phyloP scores from a whole-genome alignment of 192 early-diverging fungal species.

The Coemansia reversa region DNA sequence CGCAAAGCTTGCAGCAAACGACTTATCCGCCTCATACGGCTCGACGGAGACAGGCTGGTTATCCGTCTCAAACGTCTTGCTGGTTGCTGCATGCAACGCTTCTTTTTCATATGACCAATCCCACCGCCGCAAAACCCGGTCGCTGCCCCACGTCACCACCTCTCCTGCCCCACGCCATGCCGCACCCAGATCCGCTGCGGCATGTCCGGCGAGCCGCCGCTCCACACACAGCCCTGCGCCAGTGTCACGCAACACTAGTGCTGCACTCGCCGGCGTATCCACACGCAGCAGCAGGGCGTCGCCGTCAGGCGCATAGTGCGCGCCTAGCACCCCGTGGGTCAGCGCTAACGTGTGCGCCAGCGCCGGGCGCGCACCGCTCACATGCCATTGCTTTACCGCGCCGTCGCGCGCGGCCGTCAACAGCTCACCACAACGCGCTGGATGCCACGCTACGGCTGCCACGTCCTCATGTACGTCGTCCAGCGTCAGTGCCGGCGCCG shows the following conservation, averaged over 20 bases:
- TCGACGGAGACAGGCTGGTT: neutral
- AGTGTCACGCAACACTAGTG: constrained; percentile 23
- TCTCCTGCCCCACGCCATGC: constrained; percentile 33
- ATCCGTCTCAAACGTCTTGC: neutral
- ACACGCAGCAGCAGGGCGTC: constrained; percentile 34
- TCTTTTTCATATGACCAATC: neutral
- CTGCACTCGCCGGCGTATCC: constrained; percentile 15
- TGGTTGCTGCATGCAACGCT: neutral
- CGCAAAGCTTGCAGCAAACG: constrained; percentile 45
- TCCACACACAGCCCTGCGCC: constrained; percentile 11
- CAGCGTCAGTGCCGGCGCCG: constrained; percentile 31
- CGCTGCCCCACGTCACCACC: constrained; percentile 50
- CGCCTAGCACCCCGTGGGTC: constrained; percentile 27
- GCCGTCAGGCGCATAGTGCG: constrained; percentile 42
- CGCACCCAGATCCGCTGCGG: constrained; percentile 28
- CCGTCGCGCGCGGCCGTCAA: constrained; percentile 39
- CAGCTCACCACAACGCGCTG: constrained; percentile 14
- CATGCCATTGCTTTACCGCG: constrained; percentile 36
- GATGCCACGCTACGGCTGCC: constrained; percentile 47
- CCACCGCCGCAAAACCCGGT: constrained; percentile 51
- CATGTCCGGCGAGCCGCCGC: constrained; percentile 42
- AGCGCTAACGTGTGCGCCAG: constrained; percentile 29
- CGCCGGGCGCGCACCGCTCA: constrained; percentile 7
- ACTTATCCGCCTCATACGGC: constrained; percentile 5
- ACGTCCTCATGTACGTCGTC: constrained; percentile 46